phyloP scores from a whole-genome alignment of 1,284 basidiomycete genomes.

The Athelia sp. region DNA sequence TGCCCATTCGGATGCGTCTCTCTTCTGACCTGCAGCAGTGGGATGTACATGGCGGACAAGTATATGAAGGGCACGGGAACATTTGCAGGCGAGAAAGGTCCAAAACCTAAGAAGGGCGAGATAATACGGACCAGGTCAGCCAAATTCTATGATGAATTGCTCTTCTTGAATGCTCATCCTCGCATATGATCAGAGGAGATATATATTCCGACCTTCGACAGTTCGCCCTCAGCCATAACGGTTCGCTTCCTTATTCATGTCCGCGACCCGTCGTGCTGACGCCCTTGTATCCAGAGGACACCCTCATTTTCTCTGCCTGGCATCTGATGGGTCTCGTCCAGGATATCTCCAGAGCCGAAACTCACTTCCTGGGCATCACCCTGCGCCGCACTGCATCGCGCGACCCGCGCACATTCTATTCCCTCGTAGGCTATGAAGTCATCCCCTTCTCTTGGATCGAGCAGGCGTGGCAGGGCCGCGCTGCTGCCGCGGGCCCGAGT shows the following conservation, averaged over 20 bases:
- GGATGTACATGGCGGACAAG: not conserved
- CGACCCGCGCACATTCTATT: not conserved
- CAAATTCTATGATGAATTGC: constrained; percentile 14
- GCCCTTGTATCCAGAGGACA: not conserved
- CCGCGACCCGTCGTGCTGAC: not conserved
- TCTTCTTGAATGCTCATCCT: no score
- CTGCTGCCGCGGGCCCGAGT: not conserved
- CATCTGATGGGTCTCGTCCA: not conserved
- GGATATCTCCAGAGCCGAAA: not conserved
- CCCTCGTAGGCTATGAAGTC: not conserved
- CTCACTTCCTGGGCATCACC: not conserved
- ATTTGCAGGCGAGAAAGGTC: not conserved
- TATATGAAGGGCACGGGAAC: not conserved
- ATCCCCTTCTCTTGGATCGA: not conserved
- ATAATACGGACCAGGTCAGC: not conserved
- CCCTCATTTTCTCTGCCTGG: not conserved
- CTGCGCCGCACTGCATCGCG: not conserved
- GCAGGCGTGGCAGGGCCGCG: not conserved
- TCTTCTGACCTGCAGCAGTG: not conserved
- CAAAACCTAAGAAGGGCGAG: not conserved
- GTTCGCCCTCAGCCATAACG: not conserved
- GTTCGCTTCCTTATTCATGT: not conserved
- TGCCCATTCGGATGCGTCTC: not conserved
- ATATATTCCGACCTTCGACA: not conserved
- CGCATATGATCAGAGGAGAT: not conserved